These are phyloP conservation scores for Magnusiomyces fungicola DNA, from an alignment of 1,139 yeast species.

Conservation along the genomic window DNA sequence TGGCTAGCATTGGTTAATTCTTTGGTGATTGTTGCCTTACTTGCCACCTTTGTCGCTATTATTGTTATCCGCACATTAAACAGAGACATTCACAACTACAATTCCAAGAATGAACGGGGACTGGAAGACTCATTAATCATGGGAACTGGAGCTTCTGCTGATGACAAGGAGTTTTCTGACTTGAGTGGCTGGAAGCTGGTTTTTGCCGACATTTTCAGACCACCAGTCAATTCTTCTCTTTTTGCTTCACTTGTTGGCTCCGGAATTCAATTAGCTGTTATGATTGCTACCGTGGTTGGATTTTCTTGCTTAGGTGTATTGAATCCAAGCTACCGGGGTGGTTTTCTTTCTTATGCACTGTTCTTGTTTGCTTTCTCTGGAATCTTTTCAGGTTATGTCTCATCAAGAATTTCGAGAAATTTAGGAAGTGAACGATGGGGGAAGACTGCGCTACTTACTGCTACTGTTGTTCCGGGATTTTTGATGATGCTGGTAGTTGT, in stretches of 20 bases:
- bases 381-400: slow-evolving; percentile 62
- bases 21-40: slow-evolving; percentile 49
- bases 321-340: slow-evolving; percentile 57
- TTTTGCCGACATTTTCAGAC: slow-evolving; percentile 46
- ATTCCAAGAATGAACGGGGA: slow-evolving; percentile 16
- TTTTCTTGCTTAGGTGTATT: slow-evolving; percentile 53
- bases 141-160: slow-evolving; percentile 8
- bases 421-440: slow-evolving; percentile 39
- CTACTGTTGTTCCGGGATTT: slow-evolving; percentile 46
- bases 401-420: slow-evolving; percentile 52
- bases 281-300: slow-evolving; percentile 52
- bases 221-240: slow-evolving; percentile 42
- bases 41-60: slow-evolving; percentile 57
- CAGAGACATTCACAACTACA: slow-evolving; percentile 38
- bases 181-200: slow-evolving; percentile 50
- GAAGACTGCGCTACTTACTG: slow-evolving; percentile 25
- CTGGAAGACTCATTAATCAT: slow-evolving; percentile 8
- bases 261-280: slow-evolving; percentile 65
- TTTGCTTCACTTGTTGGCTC: slow-evolving; percentile 58
- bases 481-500: slow-evolving; percentile 47
- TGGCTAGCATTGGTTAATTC: slow-evolving; percentile 69
- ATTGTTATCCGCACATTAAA: slow-evolving; percentile 47
- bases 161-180: slow-evolving; percentile 27
- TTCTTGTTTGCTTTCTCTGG: slow-evolving; percentile 63
- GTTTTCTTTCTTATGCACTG: slow-evolving; percentile 54